A percentile compares a stretch with the other conserved stretches of the same genome.
Evolutionary conservation across 2,329 filamentous ascomycete species (phyloP).

Genomic region (Eutypella sp.): DNA sequence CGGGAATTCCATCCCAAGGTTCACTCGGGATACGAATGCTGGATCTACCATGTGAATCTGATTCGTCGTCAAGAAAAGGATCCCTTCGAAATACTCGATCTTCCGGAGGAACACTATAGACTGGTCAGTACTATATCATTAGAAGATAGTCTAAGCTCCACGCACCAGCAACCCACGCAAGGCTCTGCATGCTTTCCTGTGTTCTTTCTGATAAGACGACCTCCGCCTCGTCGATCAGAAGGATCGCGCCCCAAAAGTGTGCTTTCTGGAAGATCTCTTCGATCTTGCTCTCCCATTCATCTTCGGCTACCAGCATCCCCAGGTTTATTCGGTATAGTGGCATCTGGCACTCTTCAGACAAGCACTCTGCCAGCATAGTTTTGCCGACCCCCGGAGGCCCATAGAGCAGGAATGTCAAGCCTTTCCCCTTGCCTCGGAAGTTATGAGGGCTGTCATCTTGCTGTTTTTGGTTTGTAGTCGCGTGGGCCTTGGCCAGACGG

Average conservation of each 20-base stretch:
- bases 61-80: background rate
- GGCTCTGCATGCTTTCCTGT: background rate
- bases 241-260: background rate
- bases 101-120: background rate
- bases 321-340: background rate
- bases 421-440: background rate
- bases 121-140: background rate
- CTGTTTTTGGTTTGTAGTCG: background rate
- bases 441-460: background rate
- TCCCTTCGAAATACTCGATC: background rate
- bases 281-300: background rate
- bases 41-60: background rate
- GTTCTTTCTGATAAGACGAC: background rate
- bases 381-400: background rate
- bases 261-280: background rate
- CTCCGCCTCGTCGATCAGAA: background rate
- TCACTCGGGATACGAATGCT: background rate
- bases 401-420: background rate
- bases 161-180: background rate
- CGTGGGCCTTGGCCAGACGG: background rate
- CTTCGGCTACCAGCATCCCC: background rate
- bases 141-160: too few relatives aligned
- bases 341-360: background rate
- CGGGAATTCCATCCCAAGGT: background rate
- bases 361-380: background rate